Evolutionary conservation across 495 filamentous ascomycete species (phyloP).

Genomic region (Oidiodendron maius): DNA sequence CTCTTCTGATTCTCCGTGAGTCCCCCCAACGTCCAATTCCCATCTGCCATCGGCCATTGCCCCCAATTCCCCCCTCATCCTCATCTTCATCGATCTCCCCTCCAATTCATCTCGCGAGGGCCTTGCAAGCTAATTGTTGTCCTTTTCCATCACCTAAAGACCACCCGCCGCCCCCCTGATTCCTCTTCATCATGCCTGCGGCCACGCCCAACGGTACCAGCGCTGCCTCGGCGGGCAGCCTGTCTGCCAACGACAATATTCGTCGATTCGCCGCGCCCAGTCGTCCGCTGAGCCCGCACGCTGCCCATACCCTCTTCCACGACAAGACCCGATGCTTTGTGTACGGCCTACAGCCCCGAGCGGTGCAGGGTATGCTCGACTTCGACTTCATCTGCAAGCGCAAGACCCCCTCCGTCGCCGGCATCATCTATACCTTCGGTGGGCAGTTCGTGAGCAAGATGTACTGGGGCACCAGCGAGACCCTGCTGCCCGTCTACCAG

Average conservation of each 20-base stretch:
- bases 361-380: constrained; percentile 99
- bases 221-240: constrained; percentile 31
- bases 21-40: too few relatives aligned
- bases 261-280: constrained; percentile 90
- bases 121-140: neutral
- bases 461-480: constrained; percentile 99
- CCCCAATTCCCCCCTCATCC: neutral
- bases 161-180: neutral
- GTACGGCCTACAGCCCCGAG: constrained; percentile 95
- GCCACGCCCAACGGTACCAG: constrained; percentile 27
- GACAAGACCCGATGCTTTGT: constrained; percentile 99
- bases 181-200: constrained; percentile 37
- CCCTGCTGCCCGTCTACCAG: constrained; percentile 97
- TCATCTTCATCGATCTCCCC: neutral
- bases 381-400: constrained; percentile 99
- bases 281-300: constrained; percentile 80
- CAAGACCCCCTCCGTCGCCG: constrained; percentile 88
- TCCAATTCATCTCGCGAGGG: neutral
- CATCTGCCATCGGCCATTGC: too few relatives aligned
- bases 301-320: constrained; percentile 87
- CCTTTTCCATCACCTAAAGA: neutral
- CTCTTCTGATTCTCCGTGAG: too few relatives aligned
- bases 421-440: constrained; percentile 99
- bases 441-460: constrained; percentile 99
- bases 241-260: constrained; percentile 95